Evolutionary conservation across 169 alveolate genomes (phyloP), one percentile per base, ranked within the genome.

Genomic region (Plasmodium ovale): DNA sequence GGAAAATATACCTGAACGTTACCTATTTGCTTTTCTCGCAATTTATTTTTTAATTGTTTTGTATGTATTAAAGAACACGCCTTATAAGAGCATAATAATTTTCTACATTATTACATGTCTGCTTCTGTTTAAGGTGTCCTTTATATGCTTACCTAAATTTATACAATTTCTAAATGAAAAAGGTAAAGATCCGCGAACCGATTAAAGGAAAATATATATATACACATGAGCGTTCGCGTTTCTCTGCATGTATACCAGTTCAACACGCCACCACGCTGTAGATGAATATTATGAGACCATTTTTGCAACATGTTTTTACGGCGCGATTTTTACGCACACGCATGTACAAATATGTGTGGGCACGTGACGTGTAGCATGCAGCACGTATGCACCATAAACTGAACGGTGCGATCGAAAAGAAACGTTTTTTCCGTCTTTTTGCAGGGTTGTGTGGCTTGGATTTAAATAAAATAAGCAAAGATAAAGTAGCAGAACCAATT

Each of bases 401-500:
- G n/a, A n/a, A n/a, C n/a, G n/a, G n/a, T n/a, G n/a, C n/a, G n/a
- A n/a, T n/a, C n/a, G n/a, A n/a, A n/a, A n/a, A n/a, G n/a, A 39
- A 39, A 39, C 33, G 6, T 65, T 0, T 3, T 35, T 47, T 39
- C n/a, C 16, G 14, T 54, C 21, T 31, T 79, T 79, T 49, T 79
- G 21, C 62, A 79, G 92, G 92, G 12, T 60, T 91, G 19, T 87
- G 42, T 23, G 94, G 94, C 23, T 9, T 72, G 12, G 94, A 91
- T 64, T 68, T 91, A 53, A 89, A 89, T 51, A 89, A 89, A 69
- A 59, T 54, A 44, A 85, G 62, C 56, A 88, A 88, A 33, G 64
- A 62, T 42, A 85, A 72, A 44, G 89, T 91, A 21, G 98, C 99
- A 10, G 98, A 97, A 92, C 93, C 98, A 12, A 91, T 97, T 92